Evolutionary conservation across 345 rosid species (phyloP).

Genomic region (Eucalyptus marginata): DNA sequence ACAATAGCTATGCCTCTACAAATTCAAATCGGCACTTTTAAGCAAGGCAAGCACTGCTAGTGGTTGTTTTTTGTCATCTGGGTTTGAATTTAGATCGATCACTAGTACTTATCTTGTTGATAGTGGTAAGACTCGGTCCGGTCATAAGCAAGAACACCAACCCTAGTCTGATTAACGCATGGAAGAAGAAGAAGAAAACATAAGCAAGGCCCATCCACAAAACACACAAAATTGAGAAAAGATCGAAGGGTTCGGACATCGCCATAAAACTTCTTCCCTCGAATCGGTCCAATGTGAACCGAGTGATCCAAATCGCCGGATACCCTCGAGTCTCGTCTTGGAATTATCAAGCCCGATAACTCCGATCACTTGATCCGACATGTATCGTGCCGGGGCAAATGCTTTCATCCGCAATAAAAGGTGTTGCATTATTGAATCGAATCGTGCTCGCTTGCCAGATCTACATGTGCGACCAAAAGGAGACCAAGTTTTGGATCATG

Average conservation of each 20-base stretch:
- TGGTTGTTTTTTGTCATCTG: neutral
- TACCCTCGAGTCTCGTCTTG: neutral
- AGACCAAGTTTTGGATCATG: neutral
- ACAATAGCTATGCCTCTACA: neutral
- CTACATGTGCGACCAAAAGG: neutral
- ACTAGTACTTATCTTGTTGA: neutral
- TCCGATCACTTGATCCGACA: neutral
- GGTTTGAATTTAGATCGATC: neutral
- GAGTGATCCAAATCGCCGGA: neutral
- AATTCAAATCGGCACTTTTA: neutral
- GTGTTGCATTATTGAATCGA: neutral
- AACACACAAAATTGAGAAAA: neutral
- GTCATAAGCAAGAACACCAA: neutral
- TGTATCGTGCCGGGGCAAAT: neutral
- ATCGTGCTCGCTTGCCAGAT: neutral
- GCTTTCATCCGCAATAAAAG: neutral
- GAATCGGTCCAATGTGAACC: fast-evolving
- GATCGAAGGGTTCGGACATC: neutral
- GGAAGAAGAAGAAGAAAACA: neutral
- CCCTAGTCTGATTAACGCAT: neutral
- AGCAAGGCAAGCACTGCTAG: neutral
- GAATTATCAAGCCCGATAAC: neutral
- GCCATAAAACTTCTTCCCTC: neutral
- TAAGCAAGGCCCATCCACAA: neutral
- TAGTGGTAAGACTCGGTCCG: neutral